Evolutionary conservation across 2,329 filamentous ascomycete species (phyloP), one percentile per base, ranked within the genome.

Genomic region (Thielaviopsis euricoi): DNA sequence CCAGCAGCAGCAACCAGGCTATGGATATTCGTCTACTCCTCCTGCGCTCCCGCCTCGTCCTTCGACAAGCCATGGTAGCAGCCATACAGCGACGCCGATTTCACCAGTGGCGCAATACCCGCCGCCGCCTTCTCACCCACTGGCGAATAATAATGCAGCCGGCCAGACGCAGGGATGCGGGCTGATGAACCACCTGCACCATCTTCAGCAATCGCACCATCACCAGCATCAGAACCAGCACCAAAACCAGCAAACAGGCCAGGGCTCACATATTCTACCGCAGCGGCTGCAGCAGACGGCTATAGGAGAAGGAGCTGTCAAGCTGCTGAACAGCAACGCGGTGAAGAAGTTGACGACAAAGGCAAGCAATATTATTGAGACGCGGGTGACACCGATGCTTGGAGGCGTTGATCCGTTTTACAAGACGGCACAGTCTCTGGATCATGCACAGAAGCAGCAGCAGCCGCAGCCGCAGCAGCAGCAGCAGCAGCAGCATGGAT

Each of bases 351-450:
- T 64, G 19, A 53, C 63, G 21, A 56, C 49, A 48, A 60, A 61
- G 56, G 64, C 63, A 17, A 62, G 62, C 19, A 61, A 62, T 37
- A 61, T 64, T 12, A 57, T 64, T 22, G 63, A 64, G 53, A 61
- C 63, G 57, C 61, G 56, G 23, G 59, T 64, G 19, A 57, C 60
- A 43, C 63, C 64, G 1, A 61, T 62, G 43, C 58, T 64, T 15
- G 55, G 49, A 2, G 49, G 29, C 19, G 40, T 52, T 29, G 58
- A 61, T 40, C 43, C 55, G n/a, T 48, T 55, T 12, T 58, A 57
- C 56, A 58, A 57, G 22, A 58, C 56, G 37, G 55, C 40, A 12
- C 57, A 48, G 17, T 26, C 48, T 6, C 26, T 33, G 25, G n/a
- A n/a, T n/a, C n/a, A n/a, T n/a, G 26, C 15, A 40, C 52, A 43